Evolutionary conservation across 1,284 basidiomycete species (phyloP), one percentile per base, ranked within the genome.

Genomic region (Trametes sp.): DNA sequence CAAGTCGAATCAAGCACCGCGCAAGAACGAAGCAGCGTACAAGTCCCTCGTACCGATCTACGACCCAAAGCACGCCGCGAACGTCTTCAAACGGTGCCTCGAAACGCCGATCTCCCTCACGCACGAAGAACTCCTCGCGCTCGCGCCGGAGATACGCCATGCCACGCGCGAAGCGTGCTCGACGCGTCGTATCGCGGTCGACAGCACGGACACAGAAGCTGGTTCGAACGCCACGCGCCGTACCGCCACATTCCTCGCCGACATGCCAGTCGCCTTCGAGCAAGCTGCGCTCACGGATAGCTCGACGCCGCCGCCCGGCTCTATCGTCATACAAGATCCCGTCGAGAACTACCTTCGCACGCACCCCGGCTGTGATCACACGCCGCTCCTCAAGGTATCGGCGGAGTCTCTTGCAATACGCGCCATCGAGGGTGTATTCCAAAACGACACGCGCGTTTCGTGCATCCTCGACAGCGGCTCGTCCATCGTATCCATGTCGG

Each of bases 391-490:
- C 23, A 46, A 24, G 16, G 46, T 60, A 3, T 53, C 67, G 1
- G 33, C 29, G 14, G 54, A 60, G 1, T 63, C 59, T 1, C 64
- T 59, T 10, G 51, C 63, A 1, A 57, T 68, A n/a, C 63, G 62
- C 19, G 44, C 63, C 19, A 58, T 70, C 31, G 26, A 61, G 9
- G 59, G 55, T 5, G 16, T 55, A 1, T 54, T 69, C 33, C 62
- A 59, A 35, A 56, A 57, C 45, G 38, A 53, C 41, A 24, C 28
- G 16, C 11, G 69, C 8, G 62, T 72, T 6, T 66, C 73, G 21
- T 63, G 59, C 26, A 67, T 75, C 19, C 29, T 72, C 14, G 74
- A 75, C 59, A 60, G 61, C 11, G 73, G 74, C 7, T 72, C 63
- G 0, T 55, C 69, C 26, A 71, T 75, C 31, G 56, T 74, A 3